Base-by-base conservation (phyloP, 202 grass and related monocot genomes). In the Brachypodium distachyon region DNA sequence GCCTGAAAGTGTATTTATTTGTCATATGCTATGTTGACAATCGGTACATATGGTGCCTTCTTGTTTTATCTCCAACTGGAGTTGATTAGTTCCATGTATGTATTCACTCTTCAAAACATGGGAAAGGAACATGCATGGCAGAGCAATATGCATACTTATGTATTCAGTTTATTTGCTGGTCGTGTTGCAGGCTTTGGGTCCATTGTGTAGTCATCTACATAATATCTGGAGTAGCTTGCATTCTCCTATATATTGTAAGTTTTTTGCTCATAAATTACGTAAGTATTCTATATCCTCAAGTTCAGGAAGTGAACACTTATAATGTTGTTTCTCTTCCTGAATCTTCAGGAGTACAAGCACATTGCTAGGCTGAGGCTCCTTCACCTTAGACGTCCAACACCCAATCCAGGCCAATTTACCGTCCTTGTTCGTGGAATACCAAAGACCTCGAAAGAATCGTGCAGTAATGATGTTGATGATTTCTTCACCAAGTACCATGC, bases 221-320 rank as follows among this genome's bases (percentile, higher is more conserved):
- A 68, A 76, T 95, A 84, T 93, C 92, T 75, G 77, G 25, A 52
- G 84, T 86, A 84, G 96, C 96, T 70, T 97, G 91, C 58, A 58
- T 84, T 82, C 94, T 97, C 72, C 89, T 97, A 12, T 94, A 97
- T 54, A 56, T 86, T 80, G 94, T 97, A 94, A 92, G 94, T 62
- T 44, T 33, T 39, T 48, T 61, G 22, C 36, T 7, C 18, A 1
- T 87, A 33, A 69, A 64, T 34, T 50, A 23, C 21, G 14, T n/a
- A 5, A 67, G 37, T 38, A 16, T 39, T 73, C 40, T 78, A 5
- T 41, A 31, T 25, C n/a, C 4, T 72, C 42, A 29, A 57, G 71
- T 7, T 42, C 6, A 13, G 55, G 32, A 83, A n/a, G n/a, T n/a
- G n/a, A n/a, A 34, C 26, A 11, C 4, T 60, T 74, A 11, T 82